These are phyloP conservation scores for Pseudocercospora fuligena DNA, from an alignment of 2,329 filamentous ascomycete genomes.

Conservation along the genomic window DNA sequence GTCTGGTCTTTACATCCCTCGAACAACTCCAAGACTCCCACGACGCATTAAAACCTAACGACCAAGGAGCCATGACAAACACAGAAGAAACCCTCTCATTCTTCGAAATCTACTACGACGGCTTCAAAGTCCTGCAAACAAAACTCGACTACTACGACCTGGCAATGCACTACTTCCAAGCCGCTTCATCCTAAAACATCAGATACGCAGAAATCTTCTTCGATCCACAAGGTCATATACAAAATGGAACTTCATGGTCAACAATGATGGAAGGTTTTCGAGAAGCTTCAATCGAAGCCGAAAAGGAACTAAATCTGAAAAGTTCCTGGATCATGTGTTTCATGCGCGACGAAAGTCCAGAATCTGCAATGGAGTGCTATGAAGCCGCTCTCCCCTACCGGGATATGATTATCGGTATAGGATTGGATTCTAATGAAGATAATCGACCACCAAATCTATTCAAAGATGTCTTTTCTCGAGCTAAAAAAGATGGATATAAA, in stretches of 20 bases:
- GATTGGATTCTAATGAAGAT: not conserved
- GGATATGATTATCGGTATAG: not conserved
- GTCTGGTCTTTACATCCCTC: not conserved
- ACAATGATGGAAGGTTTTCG: not conserved
- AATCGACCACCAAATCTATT: not conserved
- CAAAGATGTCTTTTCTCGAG: not conserved
- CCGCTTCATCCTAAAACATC: not conserved
- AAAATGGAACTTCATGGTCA: not conserved
- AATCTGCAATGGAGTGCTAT: not conserved
- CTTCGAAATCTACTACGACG: not conserved
- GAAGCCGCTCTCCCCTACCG: not conserved
- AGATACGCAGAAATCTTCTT: not conserved
- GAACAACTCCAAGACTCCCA: not conserved
- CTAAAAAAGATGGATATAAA: not conserved
- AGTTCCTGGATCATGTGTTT: not conserved
- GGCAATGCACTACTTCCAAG: not conserved
- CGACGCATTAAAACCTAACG: not conserved
- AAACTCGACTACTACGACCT: not conserved
- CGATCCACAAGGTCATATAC: not conserved
- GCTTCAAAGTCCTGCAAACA: not conserved
- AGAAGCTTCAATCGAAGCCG: not conserved
- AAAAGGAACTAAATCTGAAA: not conserved
- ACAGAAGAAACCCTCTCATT: not conserved
- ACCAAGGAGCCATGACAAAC: not conserved
- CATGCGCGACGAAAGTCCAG: not conserved